phyloP scores from a whole-genome alignment of 2,329 filamentous ascomycete genomes.

The Fusarium heterosporum region DNA sequence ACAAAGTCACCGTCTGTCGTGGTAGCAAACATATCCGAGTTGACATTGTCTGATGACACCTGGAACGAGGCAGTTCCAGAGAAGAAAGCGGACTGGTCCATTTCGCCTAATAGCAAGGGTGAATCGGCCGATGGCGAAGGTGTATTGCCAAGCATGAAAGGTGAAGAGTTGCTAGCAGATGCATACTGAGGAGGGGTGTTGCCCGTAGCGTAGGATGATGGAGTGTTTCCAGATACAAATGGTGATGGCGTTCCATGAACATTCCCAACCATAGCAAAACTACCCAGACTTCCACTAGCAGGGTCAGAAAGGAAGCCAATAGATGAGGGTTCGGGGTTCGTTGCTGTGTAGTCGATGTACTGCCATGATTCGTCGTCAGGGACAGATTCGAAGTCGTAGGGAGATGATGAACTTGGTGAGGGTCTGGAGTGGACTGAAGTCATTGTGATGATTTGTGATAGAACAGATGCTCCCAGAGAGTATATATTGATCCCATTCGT shows the following conservation, averaged over 20 bases:
- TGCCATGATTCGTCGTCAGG: conserved; percentile 61
- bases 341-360: conserved; percentile 54
- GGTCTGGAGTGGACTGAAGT: conserved; percentile 56
- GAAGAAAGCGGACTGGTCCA: conserved; percentile 53
- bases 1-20: conserved; percentile 50
- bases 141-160: conserved; percentile 39
- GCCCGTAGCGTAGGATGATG: conserved; percentile 29
- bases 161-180: conserved; percentile 26
- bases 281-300: conserved; percentile 62
- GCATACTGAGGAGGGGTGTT: conserved; percentile 40
- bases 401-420: conserved; percentile 54
- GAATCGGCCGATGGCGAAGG: conserved; percentile 53
- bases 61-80: conserved; percentile 51
- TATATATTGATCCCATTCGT: conserved; percentile 3
- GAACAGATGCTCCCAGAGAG: neutral
- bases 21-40: conserved; percentile 48
- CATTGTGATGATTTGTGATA: conserved; percentile 39
- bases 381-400: conserved; percentile 55
- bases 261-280: conserved; percentile 61
- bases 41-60: conserved; percentile 34
- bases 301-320: conserved; percentile 63
- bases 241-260: conserved; percentile 36
- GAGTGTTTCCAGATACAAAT: conserved; percentile 23
- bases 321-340: conserved; percentile 53
- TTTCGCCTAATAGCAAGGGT: conserved; percentile 56